phyloP scores from a whole-genome alignment of 441 rosid species.

The Populus hybrid region DNA sequence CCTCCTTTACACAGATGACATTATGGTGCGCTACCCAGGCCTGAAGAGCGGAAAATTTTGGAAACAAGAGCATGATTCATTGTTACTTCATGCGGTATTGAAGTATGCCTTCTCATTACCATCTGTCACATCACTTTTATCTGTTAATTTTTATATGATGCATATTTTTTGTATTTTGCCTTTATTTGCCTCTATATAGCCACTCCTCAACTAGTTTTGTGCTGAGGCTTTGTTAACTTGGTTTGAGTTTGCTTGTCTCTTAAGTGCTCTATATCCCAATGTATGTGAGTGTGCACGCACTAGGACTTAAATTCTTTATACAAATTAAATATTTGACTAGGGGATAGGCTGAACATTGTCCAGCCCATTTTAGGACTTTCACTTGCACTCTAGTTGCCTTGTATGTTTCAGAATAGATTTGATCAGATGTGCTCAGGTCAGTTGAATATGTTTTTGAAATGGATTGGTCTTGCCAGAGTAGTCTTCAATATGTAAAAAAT shows the following conservation, averaged over 20 bases:
- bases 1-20: conserved; percentile 62
- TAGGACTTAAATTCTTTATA: not conserved
- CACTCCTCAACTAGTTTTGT: not conserved
- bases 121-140: not conserved
- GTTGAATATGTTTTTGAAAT: not conserved
- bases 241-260: not conserved
- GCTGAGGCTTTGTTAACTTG: not conserved
- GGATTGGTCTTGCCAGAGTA: not conserved
- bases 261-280: not conserved
- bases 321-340: not conserved
- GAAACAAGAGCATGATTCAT: conserved; percentile 88
- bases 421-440: not conserved
- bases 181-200: not conserved
- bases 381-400: not conserved
- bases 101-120: conserved; percentile 49
- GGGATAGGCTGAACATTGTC: not conserved
- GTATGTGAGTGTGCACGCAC: not conserved
- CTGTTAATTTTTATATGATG: not conserved
- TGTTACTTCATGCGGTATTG: conserved; percentile 72
- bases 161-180: not conserved
- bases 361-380: not conserved
- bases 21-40: conserved; percentile 66
- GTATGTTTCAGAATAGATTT: not conserved
- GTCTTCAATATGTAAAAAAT: not conserved
- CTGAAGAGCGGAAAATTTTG: conserved; percentile 80